Conservation (phyloP, 2,329 filamentous ascomycete genomes). For the Epichloe gansuensis region DNA sequence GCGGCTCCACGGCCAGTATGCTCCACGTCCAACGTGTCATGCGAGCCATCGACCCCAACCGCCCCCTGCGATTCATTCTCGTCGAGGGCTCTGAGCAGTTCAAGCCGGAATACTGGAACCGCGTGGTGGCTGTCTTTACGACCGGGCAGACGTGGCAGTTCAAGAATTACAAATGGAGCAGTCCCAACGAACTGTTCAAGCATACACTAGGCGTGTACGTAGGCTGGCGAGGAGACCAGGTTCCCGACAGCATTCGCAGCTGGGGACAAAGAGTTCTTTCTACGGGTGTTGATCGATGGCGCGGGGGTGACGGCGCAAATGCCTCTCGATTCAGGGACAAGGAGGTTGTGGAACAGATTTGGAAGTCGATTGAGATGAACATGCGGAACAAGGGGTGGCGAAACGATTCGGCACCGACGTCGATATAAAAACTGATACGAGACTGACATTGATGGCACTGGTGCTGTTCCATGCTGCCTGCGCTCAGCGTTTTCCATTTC, state of each 20-base stretch:
- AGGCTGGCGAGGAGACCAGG: slow-evolving; percentile 75
- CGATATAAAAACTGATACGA: slow-evolving; percentile 25
- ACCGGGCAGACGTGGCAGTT: slow-evolving; percentile 98
- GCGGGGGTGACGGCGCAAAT: slow-evolving; percentile 37
- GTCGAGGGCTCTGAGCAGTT: slow-evolving; percentile 90
- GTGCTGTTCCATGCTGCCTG: no score
- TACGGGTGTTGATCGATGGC: slow-evolving; percentile 76
- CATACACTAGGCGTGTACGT: slow-evolving; percentile 81
- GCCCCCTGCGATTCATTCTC: slow-evolving; percentile 83
- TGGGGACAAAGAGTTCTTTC: slow-evolving; percentile 79
- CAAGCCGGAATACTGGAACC: slow-evolving; percentile 95
- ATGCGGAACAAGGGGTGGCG: slow-evolving; percentile 82
- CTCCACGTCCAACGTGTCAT: slow-evolving; percentile 73
- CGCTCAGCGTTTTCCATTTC: no score
- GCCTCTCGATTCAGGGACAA: slow-evolving; percentile 67
- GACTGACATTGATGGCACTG: background rate
- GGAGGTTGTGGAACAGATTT: slow-evolving; percentile 85
- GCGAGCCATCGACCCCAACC: slow-evolving; percentile 53
- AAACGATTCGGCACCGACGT: slow-evolving; percentile 51
- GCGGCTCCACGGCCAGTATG: slow-evolving; percentile 59
- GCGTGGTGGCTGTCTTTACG: slow-evolving; percentile 91
- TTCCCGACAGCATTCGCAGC: slow-evolving; percentile 63
- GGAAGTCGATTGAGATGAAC: slow-evolving; percentile 74
- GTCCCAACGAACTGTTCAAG: slow-evolving; percentile 76
- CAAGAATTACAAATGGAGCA: slow-evolving; percentile 93